A percentile compares a stretch with the other conserved stretches of the same genome.
Evolutionary conservation across 768 basidiomycete species (phyloP).

Genomic region (Termitomyces sp.): DNA sequence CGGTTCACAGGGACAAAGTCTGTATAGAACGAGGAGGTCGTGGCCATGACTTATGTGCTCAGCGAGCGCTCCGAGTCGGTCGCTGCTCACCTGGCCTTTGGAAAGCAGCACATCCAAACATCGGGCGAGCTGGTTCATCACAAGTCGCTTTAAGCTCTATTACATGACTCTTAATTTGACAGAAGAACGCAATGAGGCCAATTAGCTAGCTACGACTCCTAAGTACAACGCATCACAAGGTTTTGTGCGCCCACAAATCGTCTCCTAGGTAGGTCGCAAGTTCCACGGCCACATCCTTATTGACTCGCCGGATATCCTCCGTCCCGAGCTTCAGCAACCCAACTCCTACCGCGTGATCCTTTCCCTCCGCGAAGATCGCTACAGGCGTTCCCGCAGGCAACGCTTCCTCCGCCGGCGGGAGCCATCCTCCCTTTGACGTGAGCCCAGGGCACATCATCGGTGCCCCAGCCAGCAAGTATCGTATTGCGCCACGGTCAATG

Average conservation of each 20-base stretch:
- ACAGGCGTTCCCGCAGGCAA: conserved; percentile 75
- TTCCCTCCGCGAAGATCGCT: conserved; percentile 95
- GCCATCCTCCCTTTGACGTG: conserved; percentile 86
- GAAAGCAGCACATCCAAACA: conserved; percentile 21
- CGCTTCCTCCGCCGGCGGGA: conserved; percentile 70
- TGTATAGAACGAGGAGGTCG: conserved; percentile 38
- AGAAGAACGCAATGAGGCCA: too few relatives aligned
- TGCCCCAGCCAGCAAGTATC: conserved; percentile 90
- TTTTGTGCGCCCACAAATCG: conserved; percentile 76
- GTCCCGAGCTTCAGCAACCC: conserved; percentile 80
- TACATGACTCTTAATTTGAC: too few relatives aligned
- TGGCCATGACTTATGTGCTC: conserved; percentile 19
- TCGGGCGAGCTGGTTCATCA: conserved; percentile 23
- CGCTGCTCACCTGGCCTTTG: background rate
- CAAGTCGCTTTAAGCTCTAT: too few relatives aligned
- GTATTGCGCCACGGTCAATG: conserved; percentile 96
- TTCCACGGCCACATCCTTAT: conserved; percentile 91
- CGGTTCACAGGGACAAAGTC: conserved; percentile 53
- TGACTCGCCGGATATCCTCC: conserved; percentile 86
- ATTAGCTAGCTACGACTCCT: too few relatives aligned
- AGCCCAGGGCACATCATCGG: conserved; percentile 98
- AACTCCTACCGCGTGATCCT: conserved; percentile 86
- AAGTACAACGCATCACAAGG: conserved; percentile 45
- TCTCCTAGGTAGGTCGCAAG: conserved; percentile 84
- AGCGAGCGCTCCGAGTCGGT: background rate